Percentiles rank a stretch among this genome's conserved stretches.
phyloP scores from a whole-genome alignment of 495 filamentous ascomycete genomes.

The Acidomyces sp. region DNA sequence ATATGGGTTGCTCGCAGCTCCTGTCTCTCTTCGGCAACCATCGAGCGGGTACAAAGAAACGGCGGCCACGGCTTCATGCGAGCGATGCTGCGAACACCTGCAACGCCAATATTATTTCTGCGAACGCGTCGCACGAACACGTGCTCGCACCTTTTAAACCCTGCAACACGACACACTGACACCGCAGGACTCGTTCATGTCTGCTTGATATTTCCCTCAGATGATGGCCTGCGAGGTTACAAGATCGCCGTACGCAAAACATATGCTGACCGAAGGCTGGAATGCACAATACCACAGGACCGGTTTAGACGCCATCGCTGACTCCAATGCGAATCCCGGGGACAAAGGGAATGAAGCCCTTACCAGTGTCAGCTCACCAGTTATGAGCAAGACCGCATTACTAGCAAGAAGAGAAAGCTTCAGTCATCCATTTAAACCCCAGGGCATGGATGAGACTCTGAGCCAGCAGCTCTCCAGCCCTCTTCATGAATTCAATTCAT shows the following conservation, averaged over 20 bases:
- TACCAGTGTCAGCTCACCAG: slow-evolving; percentile 6
- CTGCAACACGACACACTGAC: background rate
- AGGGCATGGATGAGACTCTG: background rate
- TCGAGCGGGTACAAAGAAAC: background rate
- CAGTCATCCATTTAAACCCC: slow-evolving; percentile 1
- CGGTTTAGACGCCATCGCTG: slow-evolving; percentile 8
- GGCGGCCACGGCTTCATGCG: slow-evolving; percentile 1
- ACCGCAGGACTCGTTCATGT: background rate
- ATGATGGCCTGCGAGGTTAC: background rate
- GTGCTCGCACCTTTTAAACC: background rate
- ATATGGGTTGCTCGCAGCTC: background rate
- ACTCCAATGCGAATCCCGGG: slow-evolving; percentile 10
- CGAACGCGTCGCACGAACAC: background rate
- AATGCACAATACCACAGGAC: background rate
- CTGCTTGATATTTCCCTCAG: background rate
- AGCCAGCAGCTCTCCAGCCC: background rate
- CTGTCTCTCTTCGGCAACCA: background rate
- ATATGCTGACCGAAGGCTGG: background rate
- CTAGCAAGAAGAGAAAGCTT: background rate
- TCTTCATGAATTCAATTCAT: slow-evolving; percentile 1
- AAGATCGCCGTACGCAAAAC: background rate
- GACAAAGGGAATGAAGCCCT: background rate
- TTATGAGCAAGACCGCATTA: slow-evolving; percentile 12
- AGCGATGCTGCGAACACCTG: slow-evolving; percentile 1
- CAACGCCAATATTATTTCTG: background rate